Conservation (phyloP, 495 filamentous ascomycete genomes). For the Aspergillus cavernicola region DNA sequence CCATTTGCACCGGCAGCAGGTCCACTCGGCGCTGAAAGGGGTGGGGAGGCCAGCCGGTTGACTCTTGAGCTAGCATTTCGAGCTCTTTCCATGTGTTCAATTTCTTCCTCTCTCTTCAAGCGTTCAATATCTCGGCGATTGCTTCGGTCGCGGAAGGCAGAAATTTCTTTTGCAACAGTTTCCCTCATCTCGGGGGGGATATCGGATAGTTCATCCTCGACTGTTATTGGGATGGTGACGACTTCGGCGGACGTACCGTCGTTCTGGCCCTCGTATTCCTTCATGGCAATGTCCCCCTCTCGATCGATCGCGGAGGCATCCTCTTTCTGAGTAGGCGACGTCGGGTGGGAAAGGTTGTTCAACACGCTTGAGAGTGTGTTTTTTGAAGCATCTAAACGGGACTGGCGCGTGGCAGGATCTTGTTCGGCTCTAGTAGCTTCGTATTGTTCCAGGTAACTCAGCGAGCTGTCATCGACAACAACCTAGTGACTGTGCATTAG, state of each 20-base stretch:
- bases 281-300: constrained; percentile 73
- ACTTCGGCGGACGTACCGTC: constrained; percentile 63
- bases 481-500: constrained; percentile 40
- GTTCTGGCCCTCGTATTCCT: constrained; percentile 52
- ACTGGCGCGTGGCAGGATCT: constrained; percentile 59
- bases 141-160: constrained; percentile 87
- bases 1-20: constrained; percentile 73
- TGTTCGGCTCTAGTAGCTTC: constrained; percentile 62
- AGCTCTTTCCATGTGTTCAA: constrained; percentile 80
- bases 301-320: constrained; percentile 45
- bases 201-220: constrained; percentile 92
- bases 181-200: constrained; percentile 97
- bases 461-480: constrained; percentile 74
- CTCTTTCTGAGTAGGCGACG: constrained; percentile 45
- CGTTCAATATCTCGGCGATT: constrained; percentile 85
- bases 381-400: constrained; percentile 65
- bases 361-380: constrained; percentile 61
- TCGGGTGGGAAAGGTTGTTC: constrained; percentile 68
- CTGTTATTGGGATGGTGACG: constrained; percentile 82
- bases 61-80: constrained; percentile 62
- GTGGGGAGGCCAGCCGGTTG: constrained; percentile 69
- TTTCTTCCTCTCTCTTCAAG: constrained; percentile 80
- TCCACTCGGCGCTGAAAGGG: constrained; percentile 60
- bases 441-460: constrained; percentile 78
- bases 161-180: constrained; percentile 90